Conservation (phyloP, 2,329 filamentous ascomycete species). For the Fusarium proliferatum region DNA sequence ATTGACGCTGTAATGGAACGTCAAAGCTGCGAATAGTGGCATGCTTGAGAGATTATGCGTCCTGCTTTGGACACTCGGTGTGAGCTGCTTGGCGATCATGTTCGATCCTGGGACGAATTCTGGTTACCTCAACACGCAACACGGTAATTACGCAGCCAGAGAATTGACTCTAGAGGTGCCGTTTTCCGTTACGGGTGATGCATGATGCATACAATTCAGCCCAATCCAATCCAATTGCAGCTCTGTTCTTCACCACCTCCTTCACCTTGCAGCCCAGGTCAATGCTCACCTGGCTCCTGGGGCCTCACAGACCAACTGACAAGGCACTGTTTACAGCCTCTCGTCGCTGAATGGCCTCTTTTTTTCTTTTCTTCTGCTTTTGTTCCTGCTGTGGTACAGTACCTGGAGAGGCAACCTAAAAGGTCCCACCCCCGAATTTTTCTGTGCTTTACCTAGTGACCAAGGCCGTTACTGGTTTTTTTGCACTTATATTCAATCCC, state of each 20-base stretch:
- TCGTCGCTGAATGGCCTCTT: conserved; percentile 28
- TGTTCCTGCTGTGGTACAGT: conserved; percentile 6
- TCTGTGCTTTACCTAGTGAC: conserved; percentile 11
- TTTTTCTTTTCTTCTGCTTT: not conserved
- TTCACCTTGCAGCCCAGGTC: conserved; percentile 17
- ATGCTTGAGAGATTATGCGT: conserved; percentile 9
- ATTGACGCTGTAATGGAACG: conserved; percentile 36
- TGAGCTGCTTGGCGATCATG: conserved; percentile 2
- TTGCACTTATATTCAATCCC: conserved; percentile 43
- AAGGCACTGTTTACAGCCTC: conserved; percentile 10
- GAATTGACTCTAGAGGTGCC: conserved; percentile 18
- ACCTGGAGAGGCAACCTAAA: conserved; percentile 2
- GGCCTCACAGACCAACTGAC: conserved; percentile 39
- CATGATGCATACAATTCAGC: conserved; percentile 23
- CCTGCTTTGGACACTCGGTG: conserved; percentile 7
- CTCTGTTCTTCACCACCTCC: conserved; percentile 10
- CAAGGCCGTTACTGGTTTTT: conserved; percentile 18
- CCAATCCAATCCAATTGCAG: conserved; percentile 41
- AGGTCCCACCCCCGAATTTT: conserved; percentile 36
- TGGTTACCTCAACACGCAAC: conserved; percentile 10
- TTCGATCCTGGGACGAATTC: not conserved
- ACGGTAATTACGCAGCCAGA: conserved; percentile 1
- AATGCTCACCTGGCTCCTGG: conserved; percentile 28
- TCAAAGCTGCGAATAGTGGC: conserved; percentile 29
- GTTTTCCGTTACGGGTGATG: conserved; percentile 25